A percentile compares a stretch with the other conserved stretches of the same genome.
Evolutionary conservation across 352 stramenopile genomes (phyloP).

Genomic region (Pythium dissotocum): DNA sequence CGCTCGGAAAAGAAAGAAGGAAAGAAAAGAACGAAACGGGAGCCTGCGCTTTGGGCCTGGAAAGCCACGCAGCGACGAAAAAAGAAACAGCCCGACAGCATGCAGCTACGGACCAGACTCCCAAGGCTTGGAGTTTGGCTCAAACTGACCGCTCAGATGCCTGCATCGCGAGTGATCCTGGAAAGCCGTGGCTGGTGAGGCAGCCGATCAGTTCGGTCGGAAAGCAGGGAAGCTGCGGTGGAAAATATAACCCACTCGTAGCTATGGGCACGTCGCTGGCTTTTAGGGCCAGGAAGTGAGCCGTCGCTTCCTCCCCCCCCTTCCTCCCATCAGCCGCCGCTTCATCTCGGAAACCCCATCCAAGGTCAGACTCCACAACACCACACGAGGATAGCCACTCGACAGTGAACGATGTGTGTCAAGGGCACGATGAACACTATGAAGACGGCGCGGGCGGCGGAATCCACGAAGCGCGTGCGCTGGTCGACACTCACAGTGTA

Average conservation of each 20-base stretch:
- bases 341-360: constrained; percentile 21
- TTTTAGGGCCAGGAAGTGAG: constrained; percentile 12
- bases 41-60: not conserved
- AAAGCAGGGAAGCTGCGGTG: constrained; percentile 29
- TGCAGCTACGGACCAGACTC: constrained; percentile 8
- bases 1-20: constrained; percentile 25
- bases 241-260: constrained; percentile 34
- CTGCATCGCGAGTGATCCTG: constrained; percentile 12
- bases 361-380: not conserved
- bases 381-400: not conserved
- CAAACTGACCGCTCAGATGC: constrained; percentile 21
- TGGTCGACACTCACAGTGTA: constrained; percentile 36
- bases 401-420: constrained; percentile 6
- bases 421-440: not conserved
- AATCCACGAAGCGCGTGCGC: constrained; percentile 28
- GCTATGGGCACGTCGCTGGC: not conserved
- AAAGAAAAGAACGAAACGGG: constrained; percentile 15
- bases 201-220: constrained; percentile 20
- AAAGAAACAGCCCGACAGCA: constrained; percentile 26
- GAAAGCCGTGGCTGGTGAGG: constrained; percentile 11
- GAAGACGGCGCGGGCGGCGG: not conserved
- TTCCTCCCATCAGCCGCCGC: not conserved
- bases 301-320: not conserved
- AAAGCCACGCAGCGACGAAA: constrained; percentile 14
- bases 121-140: not conserved